A percentile compares a stretch with the other conserved stretches of the same genome.
These are phyloP conservation scores for Nidula niveotomentosa DNA, from an alignment of 1,284 basidiomycete species.

Conservation along the genomic window DNA sequence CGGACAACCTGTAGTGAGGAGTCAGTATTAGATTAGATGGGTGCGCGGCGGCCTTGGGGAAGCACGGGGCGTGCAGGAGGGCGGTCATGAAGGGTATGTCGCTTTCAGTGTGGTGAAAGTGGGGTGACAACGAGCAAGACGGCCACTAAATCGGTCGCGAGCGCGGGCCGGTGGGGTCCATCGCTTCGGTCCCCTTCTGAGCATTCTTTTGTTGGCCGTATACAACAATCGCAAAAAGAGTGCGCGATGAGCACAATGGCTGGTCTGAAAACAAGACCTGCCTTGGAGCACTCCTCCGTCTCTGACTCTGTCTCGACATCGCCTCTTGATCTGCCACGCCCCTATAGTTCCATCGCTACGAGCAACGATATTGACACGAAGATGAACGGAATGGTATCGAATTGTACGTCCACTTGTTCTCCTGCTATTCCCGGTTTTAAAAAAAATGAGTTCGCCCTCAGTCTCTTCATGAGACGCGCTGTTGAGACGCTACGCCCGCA, in stretches of 20 bases:
- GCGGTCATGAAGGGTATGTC: too few relatives aligned
- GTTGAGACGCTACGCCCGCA: constrained; percentile 27
- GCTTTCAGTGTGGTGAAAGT: too few relatives aligned
- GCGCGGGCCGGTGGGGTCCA: too few relatives aligned
- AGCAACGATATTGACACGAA: not conserved
- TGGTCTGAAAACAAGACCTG: constrained; percentile 14
- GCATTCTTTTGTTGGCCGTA: not conserved
- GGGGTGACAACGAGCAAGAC: too few relatives aligned
- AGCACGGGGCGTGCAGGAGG: too few relatives aligned
- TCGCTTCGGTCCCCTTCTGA: not conserved
- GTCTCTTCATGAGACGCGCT: constrained; percentile 28
- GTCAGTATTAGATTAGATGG: too few relatives aligned
- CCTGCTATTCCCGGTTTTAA: not conserved
- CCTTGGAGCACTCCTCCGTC: constrained; percentile 2
- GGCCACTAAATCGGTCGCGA: too few relatives aligned
- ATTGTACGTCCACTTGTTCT: constrained; percentile 17
- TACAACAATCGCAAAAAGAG: not conserved
- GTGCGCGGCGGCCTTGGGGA: too few relatives aligned
- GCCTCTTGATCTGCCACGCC: constrained; percentile 5
- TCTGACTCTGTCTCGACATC: constrained; percentile 10
- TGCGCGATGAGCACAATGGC: constrained; percentile 17
- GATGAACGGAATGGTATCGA: constrained; percentile 23
- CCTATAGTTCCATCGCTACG: constrained; percentile 8
- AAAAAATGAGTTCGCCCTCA: constrained; percentile 6
- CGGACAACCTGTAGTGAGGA: too few relatives aligned